Conservation (phyloP, 495 filamentous ascomycete genomes). For the Aspergillus cavernicola region DNA sequence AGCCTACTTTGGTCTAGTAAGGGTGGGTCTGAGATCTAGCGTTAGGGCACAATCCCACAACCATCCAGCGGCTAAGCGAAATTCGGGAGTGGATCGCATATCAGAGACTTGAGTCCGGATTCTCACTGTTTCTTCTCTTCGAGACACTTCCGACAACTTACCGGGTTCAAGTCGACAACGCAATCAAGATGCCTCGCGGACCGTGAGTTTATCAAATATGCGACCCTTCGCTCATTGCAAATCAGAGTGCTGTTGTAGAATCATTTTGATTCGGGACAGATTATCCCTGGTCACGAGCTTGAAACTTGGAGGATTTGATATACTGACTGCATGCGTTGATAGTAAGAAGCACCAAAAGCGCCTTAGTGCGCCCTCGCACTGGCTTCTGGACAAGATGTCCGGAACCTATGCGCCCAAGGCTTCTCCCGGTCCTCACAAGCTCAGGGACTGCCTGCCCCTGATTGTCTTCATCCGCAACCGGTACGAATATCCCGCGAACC, state of each 20-base stretch:
- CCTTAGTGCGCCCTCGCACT: constrained; percentile 96
- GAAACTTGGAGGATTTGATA: constrained; percentile 3
- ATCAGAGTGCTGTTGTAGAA: not conserved
- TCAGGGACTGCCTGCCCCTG: constrained; percentile 96
- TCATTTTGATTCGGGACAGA: not conserved
- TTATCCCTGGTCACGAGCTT: not conserved
- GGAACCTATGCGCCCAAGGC: constrained; percentile 95
- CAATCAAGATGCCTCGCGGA: constrained; percentile 62
- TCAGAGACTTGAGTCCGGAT: constrained; percentile 12
- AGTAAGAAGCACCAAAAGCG: constrained; percentile 99
- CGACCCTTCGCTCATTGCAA: not conserved
- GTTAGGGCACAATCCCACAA: constrained; percentile 33
- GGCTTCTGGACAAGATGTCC: constrained; percentile 99
- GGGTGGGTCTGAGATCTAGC: no score
- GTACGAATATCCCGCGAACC: constrained; percentile 28
- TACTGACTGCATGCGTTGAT: constrained; percentile 36
- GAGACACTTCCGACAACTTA: constrained; percentile 42
- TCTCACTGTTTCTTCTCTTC: constrained; percentile 21
- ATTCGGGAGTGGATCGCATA: constrained; percentile 25
- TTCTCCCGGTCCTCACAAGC: constrained; percentile 97
- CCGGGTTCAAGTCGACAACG: constrained; percentile 42
- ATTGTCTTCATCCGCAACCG: constrained; percentile 98
- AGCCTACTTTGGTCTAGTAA: constrained; percentile 19
- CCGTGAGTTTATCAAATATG: constrained; percentile 50
- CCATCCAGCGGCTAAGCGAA: constrained; percentile 38